These are phyloP conservation scores for Claviceps africana DNA, from an alignment of 2,329 filamentous ascomycete genomes.

Conservation along the genomic window DNA sequence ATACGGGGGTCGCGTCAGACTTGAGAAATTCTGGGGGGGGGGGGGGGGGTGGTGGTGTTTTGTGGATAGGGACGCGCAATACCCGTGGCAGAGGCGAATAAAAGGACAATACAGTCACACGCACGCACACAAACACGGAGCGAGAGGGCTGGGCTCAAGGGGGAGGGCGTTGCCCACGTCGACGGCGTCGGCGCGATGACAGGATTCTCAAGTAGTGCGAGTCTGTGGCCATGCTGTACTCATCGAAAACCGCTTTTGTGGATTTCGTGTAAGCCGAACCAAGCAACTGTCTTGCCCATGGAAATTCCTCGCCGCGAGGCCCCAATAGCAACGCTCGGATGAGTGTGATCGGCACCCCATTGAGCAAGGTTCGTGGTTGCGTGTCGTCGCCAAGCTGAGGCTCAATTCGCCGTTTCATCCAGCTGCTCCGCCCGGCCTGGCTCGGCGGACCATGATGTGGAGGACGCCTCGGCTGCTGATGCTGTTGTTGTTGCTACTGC, in stretches of 20 bases:
- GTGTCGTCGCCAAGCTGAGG: neutral
- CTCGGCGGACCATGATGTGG: neutral
- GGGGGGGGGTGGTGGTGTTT: no score
- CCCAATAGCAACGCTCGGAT: neutral
- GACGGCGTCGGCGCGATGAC: neutral
- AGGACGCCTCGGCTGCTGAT: neutral
- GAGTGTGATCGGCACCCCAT: no score
- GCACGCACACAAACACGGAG: neutral
- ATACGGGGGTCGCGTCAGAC: neutral
- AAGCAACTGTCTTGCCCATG: no score
- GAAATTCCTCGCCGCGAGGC: neutral
- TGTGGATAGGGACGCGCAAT: slow-evolving; percentile 3
- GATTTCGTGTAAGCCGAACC: no score
- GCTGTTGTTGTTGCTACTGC: neutral
- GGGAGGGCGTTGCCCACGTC: neutral
- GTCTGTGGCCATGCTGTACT: no score
- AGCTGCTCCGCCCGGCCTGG: neutral
- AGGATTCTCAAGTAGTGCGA: neutral
- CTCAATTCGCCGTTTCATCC: neutral
- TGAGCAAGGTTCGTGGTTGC: no score
- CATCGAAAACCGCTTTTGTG: no score
- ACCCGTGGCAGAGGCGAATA: no score
- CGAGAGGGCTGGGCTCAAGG: neutral
- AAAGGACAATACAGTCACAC: neutral
- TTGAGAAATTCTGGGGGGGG: neutral